Evolutionary conservation across 1,284 basidiomycete species (phyloP), one percentile per base, ranked within the genome.

Genomic region (Inonotus obliquus): DNA sequence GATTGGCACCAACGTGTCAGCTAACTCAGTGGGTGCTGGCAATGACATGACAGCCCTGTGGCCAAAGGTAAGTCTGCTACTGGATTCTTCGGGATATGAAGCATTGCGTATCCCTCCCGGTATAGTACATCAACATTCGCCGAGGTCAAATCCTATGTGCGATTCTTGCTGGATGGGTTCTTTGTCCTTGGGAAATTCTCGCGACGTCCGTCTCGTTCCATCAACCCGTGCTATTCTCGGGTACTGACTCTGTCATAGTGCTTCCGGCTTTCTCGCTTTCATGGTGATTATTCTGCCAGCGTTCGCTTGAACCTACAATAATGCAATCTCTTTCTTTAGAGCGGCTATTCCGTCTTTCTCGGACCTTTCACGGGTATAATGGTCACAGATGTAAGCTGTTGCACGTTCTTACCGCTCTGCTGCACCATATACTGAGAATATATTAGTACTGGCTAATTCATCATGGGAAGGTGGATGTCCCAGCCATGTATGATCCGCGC

Each of bases 1-100:
- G n/a, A 76, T 91, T 54, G 89, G 88, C 23, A 86, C 86, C 56
- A 92, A 91, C 70, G 86, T 91, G 64, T 89, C 84, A 45, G 86
- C 86, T 7, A 88, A 92, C 73, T 87, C 84, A 47, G 76, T 92
- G 63, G 87, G 85, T 21, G 87, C 89, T 2, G 89, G 88, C 0
- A 93, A 91, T 72, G 86, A 92, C 71, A 83, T 91, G 77, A 86
- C 83, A 14, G 87, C 83, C 1, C 73, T 88, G 17, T 80, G 79
- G 63, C 86, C 86, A 21, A 75, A 77, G 32, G 61, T 62, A 10
- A 19, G 39, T 49, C 17, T 51, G 10, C 11, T 27, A 10, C 14
- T 51, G 27, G 27, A 2, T 23, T 7, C 45, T 25, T 5, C 10
- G 13, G n/a, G 21, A 17, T 17, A 44, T 14, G 10, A n/a, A 7